phyloP scores from a whole-genome alignment of 202 grass and related monocot species.

The Saccharum hybrid region DNA sequence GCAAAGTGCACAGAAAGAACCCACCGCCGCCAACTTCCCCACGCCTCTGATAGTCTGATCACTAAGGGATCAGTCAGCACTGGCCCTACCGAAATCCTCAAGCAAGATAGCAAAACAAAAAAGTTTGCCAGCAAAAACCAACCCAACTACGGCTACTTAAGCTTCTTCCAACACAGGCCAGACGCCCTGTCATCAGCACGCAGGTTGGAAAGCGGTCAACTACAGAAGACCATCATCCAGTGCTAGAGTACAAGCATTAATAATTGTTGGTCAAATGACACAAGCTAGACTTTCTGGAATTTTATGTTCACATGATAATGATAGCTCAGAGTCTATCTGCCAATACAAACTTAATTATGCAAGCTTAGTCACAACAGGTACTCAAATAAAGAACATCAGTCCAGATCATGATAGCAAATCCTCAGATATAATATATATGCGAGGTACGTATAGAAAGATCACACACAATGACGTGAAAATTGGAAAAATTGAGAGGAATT shows the following conservation, averaged over 20 bases:
- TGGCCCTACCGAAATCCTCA: neutral
- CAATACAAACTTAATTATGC: slow-evolving; percentile 10
- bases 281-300: neutral
- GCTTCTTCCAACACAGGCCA: neutral
- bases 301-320: neutral
- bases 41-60: neutral
- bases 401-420: neutral
- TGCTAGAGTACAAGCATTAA: neutral
- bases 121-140: neutral
- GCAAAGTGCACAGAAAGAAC: neutral
- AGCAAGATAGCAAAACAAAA: neutral
- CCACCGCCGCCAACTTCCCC: neutral
- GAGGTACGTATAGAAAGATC: neutral
- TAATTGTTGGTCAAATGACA: neutral
- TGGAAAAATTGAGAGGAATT: neutral
- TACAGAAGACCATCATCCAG: neutral
- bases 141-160: neutral
- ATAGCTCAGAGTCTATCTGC: neutral
- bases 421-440: neutral
- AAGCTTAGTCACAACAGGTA: neutral
- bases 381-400: slow-evolving; percentile 36
- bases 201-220: neutral
- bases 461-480: neutral
- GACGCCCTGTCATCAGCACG: neutral
- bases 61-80: neutral